Evolutionary conservation across 352 stramenopile species (phyloP).

Genomic region (Thraustotheca clavata): DNA sequence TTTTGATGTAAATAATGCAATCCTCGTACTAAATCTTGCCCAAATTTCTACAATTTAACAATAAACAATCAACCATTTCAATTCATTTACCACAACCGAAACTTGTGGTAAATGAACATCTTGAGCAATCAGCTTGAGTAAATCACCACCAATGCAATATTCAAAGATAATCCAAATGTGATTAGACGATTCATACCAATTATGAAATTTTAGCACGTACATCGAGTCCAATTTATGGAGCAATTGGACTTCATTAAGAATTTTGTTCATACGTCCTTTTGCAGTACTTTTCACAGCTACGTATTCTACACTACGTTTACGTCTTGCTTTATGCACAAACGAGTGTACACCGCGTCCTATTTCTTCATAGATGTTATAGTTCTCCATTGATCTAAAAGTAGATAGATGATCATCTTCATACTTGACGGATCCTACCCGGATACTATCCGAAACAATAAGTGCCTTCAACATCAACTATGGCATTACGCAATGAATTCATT

Average conservation of each 20-base stretch:
- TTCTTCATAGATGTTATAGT: slow-evolving; percentile 94
- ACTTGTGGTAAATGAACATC: slow-evolving; percentile 75
- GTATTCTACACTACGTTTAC: slow-evolving; percentile 90
- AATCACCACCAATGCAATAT: slow-evolving; percentile 88
- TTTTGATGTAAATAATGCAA: slow-evolving; percentile 85
- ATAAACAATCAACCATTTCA: slow-evolving; percentile 31
- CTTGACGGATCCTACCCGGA: too few species aligned
- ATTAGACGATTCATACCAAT: slow-evolving; percentile 94
- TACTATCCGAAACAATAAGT: too few species aligned
- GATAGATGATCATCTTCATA: too few species aligned
- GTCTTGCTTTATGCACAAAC: slow-evolving; percentile 88
- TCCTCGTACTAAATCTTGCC: slow-evolving; percentile 59
- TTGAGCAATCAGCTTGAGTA: slow-evolving; percentile 87
- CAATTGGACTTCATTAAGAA: slow-evolving; percentile 82
- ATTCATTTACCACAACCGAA: slow-evolving; percentile 47
- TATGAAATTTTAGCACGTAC: slow-evolving; percentile 88
- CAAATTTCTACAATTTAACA: slow-evolving; percentile 42
- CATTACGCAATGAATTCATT: too few species aligned
- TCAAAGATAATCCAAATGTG: slow-evolving; percentile 94
- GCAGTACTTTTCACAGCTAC: slow-evolving; percentile 90
- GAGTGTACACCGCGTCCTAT: slow-evolving; percentile 86
- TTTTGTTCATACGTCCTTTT: slow-evolving; percentile 89
- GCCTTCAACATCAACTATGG: too few species aligned
- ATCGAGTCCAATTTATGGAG: slow-evolving; percentile 80
- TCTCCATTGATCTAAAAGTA: slow-evolving; percentile 77